Conservation (phyloP, 2,329 filamentous ascomycete genomes). For the Trichoderma atroviride region DNA sequence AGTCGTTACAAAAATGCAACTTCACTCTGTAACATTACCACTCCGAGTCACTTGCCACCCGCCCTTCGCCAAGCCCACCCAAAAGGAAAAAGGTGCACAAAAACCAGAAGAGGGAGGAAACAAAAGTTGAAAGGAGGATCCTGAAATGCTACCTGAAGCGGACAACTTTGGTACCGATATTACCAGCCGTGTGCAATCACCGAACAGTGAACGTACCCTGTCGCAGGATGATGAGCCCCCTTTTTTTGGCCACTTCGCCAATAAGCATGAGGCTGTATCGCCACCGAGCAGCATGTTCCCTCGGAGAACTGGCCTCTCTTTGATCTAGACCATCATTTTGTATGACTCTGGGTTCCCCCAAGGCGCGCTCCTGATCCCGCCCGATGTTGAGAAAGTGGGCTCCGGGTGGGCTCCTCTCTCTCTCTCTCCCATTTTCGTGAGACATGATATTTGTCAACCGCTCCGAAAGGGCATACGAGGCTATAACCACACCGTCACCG, state of each 20-base stretch:
- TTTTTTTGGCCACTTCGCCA: not conserved
- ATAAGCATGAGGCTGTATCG: not conserved
- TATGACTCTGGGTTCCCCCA: conserved; percentile 1
- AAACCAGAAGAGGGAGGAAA: not conserved
- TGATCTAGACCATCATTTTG: not conserved
- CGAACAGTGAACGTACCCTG: not conserved
- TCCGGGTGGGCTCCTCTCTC: not conserved
- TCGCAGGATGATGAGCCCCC: not conserved
- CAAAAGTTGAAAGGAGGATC: not conserved
- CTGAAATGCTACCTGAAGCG: not conserved
- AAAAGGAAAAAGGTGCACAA: not conserved
- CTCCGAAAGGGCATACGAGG: not conserved
- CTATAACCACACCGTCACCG: not conserved
- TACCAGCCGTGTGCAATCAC: not conserved
- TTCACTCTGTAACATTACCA: not conserved
- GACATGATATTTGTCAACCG: conserved; percentile 14
- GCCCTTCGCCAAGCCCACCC: not conserved
- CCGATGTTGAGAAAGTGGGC: not conserved
- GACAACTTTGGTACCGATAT: not conserved
- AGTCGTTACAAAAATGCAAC: conserved; percentile 6
- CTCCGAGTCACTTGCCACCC: not conserved
- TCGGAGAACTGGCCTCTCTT: conserved; percentile 4
- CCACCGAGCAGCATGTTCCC: not conserved
- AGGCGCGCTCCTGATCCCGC: not conserved
- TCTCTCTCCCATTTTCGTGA: not conserved